Evolutionary conservation across 164 flowering plant species (phyloP), one percentile per base, ranked within the genome.

Genomic region (Malania oleifera): DNA sequence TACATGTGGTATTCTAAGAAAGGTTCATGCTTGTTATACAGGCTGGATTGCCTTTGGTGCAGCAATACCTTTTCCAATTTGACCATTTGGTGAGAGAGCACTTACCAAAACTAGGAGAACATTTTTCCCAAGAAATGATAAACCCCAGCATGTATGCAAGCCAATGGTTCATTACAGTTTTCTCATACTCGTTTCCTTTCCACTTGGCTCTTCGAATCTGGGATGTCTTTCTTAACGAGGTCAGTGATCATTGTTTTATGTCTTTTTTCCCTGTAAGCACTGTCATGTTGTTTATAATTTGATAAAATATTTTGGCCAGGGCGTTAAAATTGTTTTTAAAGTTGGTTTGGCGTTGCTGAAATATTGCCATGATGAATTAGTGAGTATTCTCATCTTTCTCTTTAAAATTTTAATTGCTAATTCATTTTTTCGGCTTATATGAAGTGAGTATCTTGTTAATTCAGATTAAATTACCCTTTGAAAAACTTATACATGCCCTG

Each of bases 111-210:
- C 73, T 95, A 29, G 97, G 97, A 48, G 93, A 88, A 64, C 97
- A 95, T 75, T 95, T 90, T 68, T 52, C 78, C 34, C 67, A 72
- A 61, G 97, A 95, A 72, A 78, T 84, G 86, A 85, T 95, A 65
- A 89, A 83, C 62, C 96, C 99, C 52, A 95, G 93, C 82, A 95
- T 91, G 99, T 95, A 95, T 74, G 97, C 95, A 26, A 95, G 99
- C 67, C 99, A 95, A 68, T 95, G 99, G 99, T 91, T 95, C 80
- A 95, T 95, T 54, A 95, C 97, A 13, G 97, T 95, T 37, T 95
- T 95, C 78, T 80, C 99, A n/a, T 95, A 95, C 68, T 91, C 99
- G 23, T 95, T 95, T 66, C 99, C 99, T 3, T 95, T 95, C 73
- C 86, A 85, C 72, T 74, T 91, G 83, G 86, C 96, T 61, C 92